phyloP scores from a whole-genome alignment of 1,284 basidiomycete species.

The Hemileia vastatrix region DNA sequence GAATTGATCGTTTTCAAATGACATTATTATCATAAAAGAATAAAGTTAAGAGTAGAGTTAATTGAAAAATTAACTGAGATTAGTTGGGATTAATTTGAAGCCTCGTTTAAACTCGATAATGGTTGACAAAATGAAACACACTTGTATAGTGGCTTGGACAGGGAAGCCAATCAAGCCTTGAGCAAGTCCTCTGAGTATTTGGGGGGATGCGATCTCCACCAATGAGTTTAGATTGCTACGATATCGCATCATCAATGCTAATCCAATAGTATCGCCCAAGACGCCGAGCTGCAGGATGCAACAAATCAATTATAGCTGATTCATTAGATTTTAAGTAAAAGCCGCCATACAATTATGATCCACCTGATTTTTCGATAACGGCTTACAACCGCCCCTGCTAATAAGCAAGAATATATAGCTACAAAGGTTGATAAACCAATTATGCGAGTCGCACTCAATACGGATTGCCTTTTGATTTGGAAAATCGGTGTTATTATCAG shows the following conservation, averaged over 20 bases:
- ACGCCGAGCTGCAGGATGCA: background rate
- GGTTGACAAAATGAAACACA: slow-evolving; percentile 28
- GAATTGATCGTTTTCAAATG: background rate
- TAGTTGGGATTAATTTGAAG: slow-evolving; percentile 35
- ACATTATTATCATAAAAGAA: background rate
- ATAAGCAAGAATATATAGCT: background rate
- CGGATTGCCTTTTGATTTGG: background rate
- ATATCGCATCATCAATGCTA: slow-evolving; percentile 44
- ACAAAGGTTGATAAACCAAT: slow-evolving; percentile 4
- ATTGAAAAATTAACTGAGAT: background rate
- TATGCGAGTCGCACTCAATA: slow-evolving; percentile 4
- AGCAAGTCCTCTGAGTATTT: slow-evolving; percentile 38
- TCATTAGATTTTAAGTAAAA: background rate
- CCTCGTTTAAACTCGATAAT: no score
- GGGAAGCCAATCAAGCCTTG: slow-evolving; percentile 43
- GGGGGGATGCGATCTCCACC: slow-evolving; percentile 40
- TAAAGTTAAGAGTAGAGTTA: no score
- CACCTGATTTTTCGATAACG: background rate
- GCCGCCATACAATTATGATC: background rate
- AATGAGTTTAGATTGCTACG: slow-evolving; percentile 32
- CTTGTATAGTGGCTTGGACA: slow-evolving; percentile 42
- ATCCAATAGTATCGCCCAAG: slow-evolving; percentile 19
- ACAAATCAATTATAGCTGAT: background rate
- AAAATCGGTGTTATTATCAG: no score
- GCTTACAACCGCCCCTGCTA: slow-evolving; percentile 1